Evolutionary conservation across 1,284 basidiomycete species (phyloP).

Genomic region (Singerocomus inundabilis): DNA sequence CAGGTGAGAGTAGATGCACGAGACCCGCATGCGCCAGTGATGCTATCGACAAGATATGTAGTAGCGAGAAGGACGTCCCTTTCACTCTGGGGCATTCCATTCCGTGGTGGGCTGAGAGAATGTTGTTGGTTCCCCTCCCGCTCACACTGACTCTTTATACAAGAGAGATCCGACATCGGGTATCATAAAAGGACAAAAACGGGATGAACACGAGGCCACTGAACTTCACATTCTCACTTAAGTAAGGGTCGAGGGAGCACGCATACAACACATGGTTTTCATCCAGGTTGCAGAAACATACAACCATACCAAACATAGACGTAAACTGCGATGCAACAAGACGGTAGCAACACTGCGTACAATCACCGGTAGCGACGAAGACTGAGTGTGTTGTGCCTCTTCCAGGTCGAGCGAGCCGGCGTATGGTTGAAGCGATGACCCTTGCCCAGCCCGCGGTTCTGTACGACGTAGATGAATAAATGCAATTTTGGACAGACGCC

Average conservation of each 20-base stretch:
- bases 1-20: constrained; percentile 5
- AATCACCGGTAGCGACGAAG: constrained; percentile 95
- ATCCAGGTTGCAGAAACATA: constrained; percentile 14
- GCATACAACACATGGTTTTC: constrained; percentile 12
- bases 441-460: constrained; percentile 95
- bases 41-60: constrained; percentile 14
- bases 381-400: constrained; percentile 97
- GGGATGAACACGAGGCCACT: constrained; percentile 21
- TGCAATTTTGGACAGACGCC: neutral
- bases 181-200: constrained; percentile 28
- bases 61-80: constrained; percentile 8
- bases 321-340: constrained; percentile 12
- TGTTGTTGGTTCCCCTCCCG: constrained; percentile 1
- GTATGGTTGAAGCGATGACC: constrained; percentile 95
- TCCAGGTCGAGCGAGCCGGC: constrained; percentile 90
- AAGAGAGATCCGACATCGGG: constrained; percentile 2
- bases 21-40: constrained; percentile 16
- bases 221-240: constrained; percentile 12
- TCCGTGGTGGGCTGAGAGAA: constrained; percentile 7
- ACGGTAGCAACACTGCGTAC: neutral
- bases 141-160: neutral
- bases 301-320: constrained; percentile 23
- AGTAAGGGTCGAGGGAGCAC: neutral
- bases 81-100: constrained; percentile 20
- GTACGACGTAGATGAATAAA: constrained; percentile 10